Evolutionary conservation across 305 asterid species (phyloP).

Genomic region (Fraxinus latifolia): DNA sequence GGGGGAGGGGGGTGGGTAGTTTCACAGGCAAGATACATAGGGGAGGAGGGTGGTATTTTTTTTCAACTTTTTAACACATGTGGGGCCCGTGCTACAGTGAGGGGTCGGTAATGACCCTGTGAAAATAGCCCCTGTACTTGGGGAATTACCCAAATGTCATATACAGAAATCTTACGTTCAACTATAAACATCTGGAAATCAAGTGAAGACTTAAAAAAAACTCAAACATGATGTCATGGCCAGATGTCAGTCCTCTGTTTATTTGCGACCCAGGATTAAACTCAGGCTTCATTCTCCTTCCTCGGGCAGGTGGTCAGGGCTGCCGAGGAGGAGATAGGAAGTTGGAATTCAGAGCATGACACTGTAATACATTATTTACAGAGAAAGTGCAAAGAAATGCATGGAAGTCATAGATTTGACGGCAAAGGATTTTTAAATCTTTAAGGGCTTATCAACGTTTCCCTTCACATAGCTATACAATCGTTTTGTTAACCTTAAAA

Average conservation of each 20-base stretch:
- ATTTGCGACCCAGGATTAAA: neutral
- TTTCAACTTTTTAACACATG: too few relatives aligned
- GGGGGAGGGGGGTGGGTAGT: too few relatives aligned
- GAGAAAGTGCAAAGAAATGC: neutral
- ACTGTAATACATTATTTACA: neutral
- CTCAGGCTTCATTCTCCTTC: neutral
- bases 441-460: neutral
- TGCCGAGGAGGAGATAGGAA: neutral
- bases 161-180: neutral
- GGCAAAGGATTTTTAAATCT: neutral
- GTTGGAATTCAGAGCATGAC: neutral
- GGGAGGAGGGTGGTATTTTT: too few relatives aligned
- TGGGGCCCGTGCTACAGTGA: too few relatives aligned
- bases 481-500: neutral
- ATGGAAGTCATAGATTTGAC: neutral
- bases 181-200: neutral
- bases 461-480: neutral
- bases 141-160: too few relatives aligned
- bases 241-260: neutral
- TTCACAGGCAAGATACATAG: too few relatives aligned
- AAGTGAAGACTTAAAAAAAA: neutral
- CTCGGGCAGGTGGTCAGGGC: neutral
- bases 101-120: too few relatives aligned
- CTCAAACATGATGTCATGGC: neutral
- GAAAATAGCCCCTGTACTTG: too few relatives aligned